phyloP scores from a whole-genome alignment of 352 stramenopile genomes.

The Globisporangium perplexum region DNA sequence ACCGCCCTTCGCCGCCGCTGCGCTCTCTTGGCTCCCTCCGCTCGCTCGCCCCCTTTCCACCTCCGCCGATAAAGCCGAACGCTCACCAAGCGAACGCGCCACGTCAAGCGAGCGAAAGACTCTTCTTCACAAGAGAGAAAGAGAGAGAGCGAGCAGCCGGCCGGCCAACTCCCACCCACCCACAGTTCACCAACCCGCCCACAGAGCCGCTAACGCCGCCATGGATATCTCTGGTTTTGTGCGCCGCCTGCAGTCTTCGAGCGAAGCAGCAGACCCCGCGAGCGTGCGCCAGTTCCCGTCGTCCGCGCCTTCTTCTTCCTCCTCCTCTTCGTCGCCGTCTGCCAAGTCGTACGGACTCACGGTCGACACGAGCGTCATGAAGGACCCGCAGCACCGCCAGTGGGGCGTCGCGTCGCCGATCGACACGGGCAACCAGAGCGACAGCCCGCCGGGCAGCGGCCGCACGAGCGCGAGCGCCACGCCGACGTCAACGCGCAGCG shows the following conservation, averaged over 20 bases:
- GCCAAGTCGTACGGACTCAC: constrained; percentile 21
- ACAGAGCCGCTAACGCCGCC: constrained; percentile 1
- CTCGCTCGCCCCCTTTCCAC: not conserved
- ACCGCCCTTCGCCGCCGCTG: not conserved
- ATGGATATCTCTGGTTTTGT: constrained; percentile 35
- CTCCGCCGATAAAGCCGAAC: constrained; percentile 3
- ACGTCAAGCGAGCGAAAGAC: constrained; percentile 2
- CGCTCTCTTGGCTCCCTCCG: not conserved
- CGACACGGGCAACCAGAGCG: constrained; percentile 10
- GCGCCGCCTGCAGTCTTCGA: constrained; percentile 24
- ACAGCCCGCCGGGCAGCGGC: constrained; percentile 9
- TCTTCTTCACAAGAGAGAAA: not conserved
- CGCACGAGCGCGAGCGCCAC: constrained; percentile 18
- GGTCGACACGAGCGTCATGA: constrained; percentile 46
- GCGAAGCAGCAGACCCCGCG: constrained; percentile 7
- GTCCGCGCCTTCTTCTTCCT: not conserved
- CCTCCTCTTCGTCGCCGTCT: not conserved
- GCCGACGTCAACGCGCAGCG: constrained; percentile 26
- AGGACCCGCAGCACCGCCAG: constrained; percentile 23
- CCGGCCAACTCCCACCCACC: not conserved
- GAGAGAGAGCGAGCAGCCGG: not conserved
- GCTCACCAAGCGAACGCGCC: constrained; percentile 5
- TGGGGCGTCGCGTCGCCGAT: constrained; percentile 10
- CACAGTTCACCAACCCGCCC: not conserved
- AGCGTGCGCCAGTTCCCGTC: constrained; percentile 13